Base-by-base conservation (phyloP, 1,284 basidiomycete genomes). In the Apiotrichum sp. region DNA sequence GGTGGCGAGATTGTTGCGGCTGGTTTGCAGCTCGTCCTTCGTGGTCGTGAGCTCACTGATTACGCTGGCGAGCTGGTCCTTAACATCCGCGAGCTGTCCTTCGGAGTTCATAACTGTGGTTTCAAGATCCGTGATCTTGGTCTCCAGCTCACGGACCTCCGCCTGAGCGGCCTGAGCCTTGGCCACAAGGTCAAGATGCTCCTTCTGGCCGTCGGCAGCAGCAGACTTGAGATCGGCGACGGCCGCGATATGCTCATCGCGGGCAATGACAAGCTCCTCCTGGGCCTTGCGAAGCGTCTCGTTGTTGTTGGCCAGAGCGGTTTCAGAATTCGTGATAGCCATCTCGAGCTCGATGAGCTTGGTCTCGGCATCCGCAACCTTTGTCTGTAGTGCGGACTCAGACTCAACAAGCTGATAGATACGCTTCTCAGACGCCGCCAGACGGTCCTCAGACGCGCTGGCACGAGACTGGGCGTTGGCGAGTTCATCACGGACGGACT, bases 131-230 rank as follows among this genome's bases (percentile, higher is more conserved):
- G 14, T 22, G 22, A 48, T 89, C 81, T 97, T 97, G 74, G 96
- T 93, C 76, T 97, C 93, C 52, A 97, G 83, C 11, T 96, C 92
- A 8, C 93, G 96, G 73, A 34, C 39, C 9, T 39, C 10, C 6
- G 31, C 6, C 31, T 40, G 14, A 16, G 48, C 22, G 6, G 39
- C 6, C 14, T 50, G n/a, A 3, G 14, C 22, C 22, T 10, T 13
- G 4, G 22, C 7, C 13, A 38, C 16, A 3, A 38, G 11, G 2
- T 48, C 47, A 3, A 36, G 16, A 29, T 48, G 38, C 7, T 48
- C 47, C 47, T 48, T 48, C 22, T 48, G 35, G 3, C 47, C 22
- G 11, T 48, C 35, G 36, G 16, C 34, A 6, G 35, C 47, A 2
- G 47, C n/a, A 14, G 39, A 8, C 29, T 50, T 45, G 22, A 53